phyloP scores from a whole-genome alignment of 169 alveolate species.

The Hammondia hammondi region DNA sequence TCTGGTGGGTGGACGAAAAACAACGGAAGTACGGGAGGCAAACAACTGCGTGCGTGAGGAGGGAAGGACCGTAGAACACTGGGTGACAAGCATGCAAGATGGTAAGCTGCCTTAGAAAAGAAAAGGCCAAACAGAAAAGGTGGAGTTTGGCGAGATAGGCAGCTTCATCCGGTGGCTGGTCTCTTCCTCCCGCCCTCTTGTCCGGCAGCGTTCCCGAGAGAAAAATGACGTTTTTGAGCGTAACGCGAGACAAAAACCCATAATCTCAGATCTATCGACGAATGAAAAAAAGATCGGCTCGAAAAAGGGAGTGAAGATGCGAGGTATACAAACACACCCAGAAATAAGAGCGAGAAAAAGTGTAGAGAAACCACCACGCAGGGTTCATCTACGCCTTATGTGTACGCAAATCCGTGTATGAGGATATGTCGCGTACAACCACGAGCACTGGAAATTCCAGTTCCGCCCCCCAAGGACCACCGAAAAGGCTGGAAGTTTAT shows the following conservation, averaged over 20 bases:
- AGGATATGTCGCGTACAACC: neutral
- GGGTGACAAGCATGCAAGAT: too few relatives aligned
- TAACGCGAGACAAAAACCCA: neutral
- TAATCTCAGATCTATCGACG: neutral
- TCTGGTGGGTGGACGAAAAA: too few relatives aligned
- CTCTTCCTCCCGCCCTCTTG: neutral
- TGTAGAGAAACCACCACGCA: too few relatives aligned
- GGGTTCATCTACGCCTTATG: too few relatives aligned
- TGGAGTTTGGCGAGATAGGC: neutral
- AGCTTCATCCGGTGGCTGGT: neutral
- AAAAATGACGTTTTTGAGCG: neutral
- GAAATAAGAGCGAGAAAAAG: too few relatives aligned
- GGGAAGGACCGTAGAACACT: too few relatives aligned
- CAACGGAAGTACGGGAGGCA: too few relatives aligned
- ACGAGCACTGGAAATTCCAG: neutral
- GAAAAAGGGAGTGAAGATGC: neutral
- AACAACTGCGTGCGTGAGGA: too few relatives aligned
- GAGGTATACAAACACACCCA: neutral
- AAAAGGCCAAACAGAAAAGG: neutral
- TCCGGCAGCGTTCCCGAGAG: neutral
- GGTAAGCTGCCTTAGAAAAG: neutral
- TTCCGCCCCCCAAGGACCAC: neutral
- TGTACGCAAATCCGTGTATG: too few relatives aligned
- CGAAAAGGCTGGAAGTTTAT: neutral
- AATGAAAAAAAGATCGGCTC: neutral